phyloP scores from a whole-genome alignment of 1,284 basidiomycete species.

The Stygiomarasmius scandens region DNA sequence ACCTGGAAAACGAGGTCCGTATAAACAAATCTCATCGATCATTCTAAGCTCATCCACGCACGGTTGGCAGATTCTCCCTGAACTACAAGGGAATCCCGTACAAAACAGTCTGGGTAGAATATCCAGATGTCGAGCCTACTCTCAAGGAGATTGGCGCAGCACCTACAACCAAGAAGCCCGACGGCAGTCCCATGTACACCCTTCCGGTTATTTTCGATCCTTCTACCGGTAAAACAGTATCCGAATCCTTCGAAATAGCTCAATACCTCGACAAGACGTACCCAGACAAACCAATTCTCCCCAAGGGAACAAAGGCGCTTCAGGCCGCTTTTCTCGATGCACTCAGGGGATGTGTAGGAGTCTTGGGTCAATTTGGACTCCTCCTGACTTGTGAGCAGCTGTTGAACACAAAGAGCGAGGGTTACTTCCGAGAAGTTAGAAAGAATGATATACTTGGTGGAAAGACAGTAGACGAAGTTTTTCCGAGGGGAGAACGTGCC shows the following conservation, averaged over 20 bases:
- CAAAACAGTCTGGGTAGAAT: slow-evolving; percentile 8
- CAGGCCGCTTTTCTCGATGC: slow-evolving; percentile 25
- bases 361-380: slow-evolving; percentile 2
- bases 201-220: slow-evolving; percentile 22
- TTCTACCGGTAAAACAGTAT: slow-evolving; percentile 23
- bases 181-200: slow-evolving; percentile 23
- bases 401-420: not conserved
- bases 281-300: slow-evolving; percentile 27
- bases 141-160: slow-evolving; percentile 18
- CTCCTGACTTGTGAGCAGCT: not conserved
- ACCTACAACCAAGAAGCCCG: slow-evolving; percentile 15
- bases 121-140: slow-evolving; percentile 3
- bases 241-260: slow-evolving; percentile 33
- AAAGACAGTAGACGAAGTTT: slow-evolving; percentile 34
- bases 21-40: not conserved
- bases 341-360: slow-evolving; percentile 12
- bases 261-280: slow-evolving; percentile 36
- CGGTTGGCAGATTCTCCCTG: not conserved
- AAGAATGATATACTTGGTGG: slow-evolving; percentile 18
- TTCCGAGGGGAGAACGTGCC: slow-evolving; percentile 25
- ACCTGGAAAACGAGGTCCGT: not conserved
- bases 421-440: not conserved
- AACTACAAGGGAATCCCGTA: slow-evolving; percentile 10
- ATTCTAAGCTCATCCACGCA: not conserved
- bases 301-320: slow-evolving; percentile 18